Base-by-base conservation (phyloP, 352 stramenopile genomes). In the Pythium utonaiense region DNA sequence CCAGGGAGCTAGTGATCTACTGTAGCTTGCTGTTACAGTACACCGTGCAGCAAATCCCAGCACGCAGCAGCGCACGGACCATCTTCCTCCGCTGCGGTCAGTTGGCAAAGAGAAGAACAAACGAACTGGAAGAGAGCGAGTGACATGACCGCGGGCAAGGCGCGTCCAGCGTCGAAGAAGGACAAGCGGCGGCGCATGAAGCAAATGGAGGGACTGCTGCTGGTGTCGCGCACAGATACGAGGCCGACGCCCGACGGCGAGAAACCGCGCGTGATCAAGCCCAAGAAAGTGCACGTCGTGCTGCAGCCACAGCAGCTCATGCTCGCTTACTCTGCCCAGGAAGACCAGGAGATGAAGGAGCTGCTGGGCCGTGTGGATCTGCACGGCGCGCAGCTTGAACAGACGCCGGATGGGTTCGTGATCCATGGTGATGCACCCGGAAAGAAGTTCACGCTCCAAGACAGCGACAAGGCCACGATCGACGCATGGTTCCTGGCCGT, bases 401-500 rank as follows among this genome's bases (percentile, higher is more conserved):
- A 93, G 58, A 66, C 86, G 6, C 73, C 75, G 1, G 77, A 91
- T 51, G 83, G 80, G 1, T 90, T 93, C 30, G 56, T 91, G 55
- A 88, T 93, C 65, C 72, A 93, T 50, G 79, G 87, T 42, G 69
- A 66, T 14, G 64, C 58, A 25, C 52, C 65, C 13, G 59, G 36
- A 31, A 88, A 90, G 80, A 89, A 83, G 52, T 42, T 89, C 59
- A 87, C 86, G 60, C 73, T 93, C 36, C 79, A 89, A 54, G 81
- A 91, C 64, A 80, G 78, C 53, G 83, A 93, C 69, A 87, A 87
- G 52, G 77, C 75, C 31, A 91, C 79, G 14, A 88, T 73, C 0
- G 83, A 93, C 42, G 83, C 80, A 27, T 93, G 83, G 83, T 93
- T 93, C 69, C 78, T 81, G 30, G 80, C 78, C 3, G 76, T 91